Evolutionary conservation across 257 asterid species (phyloP).

Genomic region (Lycium ferocissimum): DNA sequence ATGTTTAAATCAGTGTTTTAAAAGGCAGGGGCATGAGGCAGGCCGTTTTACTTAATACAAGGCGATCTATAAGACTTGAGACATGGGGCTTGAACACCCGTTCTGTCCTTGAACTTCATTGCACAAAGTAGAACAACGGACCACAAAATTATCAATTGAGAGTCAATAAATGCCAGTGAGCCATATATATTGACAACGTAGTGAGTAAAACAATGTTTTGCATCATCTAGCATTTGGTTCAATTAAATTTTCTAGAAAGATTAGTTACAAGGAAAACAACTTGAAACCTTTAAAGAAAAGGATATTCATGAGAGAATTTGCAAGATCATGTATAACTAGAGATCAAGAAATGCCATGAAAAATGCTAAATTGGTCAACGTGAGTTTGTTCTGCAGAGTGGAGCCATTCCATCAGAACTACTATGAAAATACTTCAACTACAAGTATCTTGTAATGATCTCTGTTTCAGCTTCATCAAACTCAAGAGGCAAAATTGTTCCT

Average conservation of each 20-base stretch:
- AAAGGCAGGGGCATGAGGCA: no score
- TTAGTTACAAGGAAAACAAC: constrained; percentile 15
- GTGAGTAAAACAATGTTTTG: not conserved
- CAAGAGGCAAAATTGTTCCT: constrained; percentile 26
- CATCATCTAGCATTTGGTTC: constrained; percentile 26
- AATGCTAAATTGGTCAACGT: not conserved
- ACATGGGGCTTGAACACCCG: not conserved
- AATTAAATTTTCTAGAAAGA: not conserved
- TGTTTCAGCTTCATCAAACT: constrained; percentile 15
- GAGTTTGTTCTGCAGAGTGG: not conserved
- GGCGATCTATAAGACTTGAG: not conserved
- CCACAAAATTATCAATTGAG: constrained; percentile 5
- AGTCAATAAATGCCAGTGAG: not conserved
- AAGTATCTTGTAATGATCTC: constrained; percentile 21
- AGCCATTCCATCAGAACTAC: constrained; percentile 24
- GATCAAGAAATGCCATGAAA: constrained; percentile 29
- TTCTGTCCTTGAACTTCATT: not conserved
- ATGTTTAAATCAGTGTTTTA: not conserved
- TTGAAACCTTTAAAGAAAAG: constrained; percentile 6
- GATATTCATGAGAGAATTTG: constrained; percentile 6
- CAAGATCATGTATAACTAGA: constrained; percentile 18
- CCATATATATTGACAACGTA: constrained; percentile 7
- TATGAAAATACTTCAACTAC: not conserved
- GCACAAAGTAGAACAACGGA: not conserved
- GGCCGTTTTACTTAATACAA: not conserved